phyloP scores from a whole-genome alignment of 495 filamentous ascomycete species.

The Delitschia confertaspora region DNA sequence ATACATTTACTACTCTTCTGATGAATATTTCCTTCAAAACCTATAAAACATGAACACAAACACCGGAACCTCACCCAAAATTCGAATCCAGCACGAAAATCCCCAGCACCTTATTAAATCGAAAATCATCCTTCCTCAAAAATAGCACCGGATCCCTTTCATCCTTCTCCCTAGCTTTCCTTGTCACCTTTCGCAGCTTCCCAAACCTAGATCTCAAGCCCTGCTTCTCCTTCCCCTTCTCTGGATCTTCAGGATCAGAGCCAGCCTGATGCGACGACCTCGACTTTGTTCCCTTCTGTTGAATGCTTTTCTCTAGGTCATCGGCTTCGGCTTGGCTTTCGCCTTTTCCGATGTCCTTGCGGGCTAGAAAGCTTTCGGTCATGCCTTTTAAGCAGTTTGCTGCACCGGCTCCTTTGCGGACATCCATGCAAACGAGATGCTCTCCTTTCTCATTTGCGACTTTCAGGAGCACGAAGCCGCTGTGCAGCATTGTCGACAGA shows the following conservation, averaged over 20 bases:
- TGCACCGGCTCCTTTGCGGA: too few relatives aligned
- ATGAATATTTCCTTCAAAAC: too few relatives aligned
- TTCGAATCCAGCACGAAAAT: conserved; percentile 2
- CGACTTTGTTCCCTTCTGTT: neutral
- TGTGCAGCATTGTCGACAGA: conserved; percentile 24
- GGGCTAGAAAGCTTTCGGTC: conserved; percentile 1
- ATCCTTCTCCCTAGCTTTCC: neutral
- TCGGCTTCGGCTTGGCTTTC: conserved; percentile 4
- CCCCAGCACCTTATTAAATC: neutral
- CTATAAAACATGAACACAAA: too few relatives aligned
- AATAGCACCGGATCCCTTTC: conserved; percentile 4
- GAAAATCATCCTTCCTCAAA: neutral
- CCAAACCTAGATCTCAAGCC: too few relatives aligned
- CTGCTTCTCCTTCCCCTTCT: neutral
- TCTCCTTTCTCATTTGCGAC: conserved; percentile 23
- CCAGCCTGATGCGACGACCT: neutral
- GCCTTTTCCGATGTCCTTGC: conserved; percentile 2
- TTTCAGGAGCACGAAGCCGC: conserved; percentile 30
- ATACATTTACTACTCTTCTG: too few relatives aligned
- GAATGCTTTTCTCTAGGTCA: conserved; percentile 1
- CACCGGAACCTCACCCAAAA: too few relatives aligned
- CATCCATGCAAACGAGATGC: conserved; percentile 25
- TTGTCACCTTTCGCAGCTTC: too few relatives aligned
- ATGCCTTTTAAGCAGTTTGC: too few relatives aligned
- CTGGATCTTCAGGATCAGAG: neutral